These are phyloP conservation scores for Saccharomyces hybrid DNA, from an alignment of 1,139 yeast genomes.

Conservation along the genomic window DNA sequence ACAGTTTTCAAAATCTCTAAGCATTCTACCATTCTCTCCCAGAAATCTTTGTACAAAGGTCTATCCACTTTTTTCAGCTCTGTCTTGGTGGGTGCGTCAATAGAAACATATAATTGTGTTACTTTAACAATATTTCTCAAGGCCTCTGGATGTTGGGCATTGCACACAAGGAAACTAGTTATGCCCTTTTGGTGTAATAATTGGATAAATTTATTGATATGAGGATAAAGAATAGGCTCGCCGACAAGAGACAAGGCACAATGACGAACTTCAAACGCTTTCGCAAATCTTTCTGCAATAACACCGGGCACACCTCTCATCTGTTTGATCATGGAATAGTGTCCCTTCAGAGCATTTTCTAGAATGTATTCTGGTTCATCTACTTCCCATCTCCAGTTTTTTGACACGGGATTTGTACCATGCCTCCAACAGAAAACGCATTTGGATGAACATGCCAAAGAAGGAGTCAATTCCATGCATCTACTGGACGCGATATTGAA, in stretches of 20 bases:
- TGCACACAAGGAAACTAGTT: slow-evolving; percentile 84
- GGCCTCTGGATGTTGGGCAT: slow-evolving; percentile 92
- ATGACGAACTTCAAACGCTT: slow-evolving; percentile 81
- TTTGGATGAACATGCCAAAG: slow-evolving; percentile 86
- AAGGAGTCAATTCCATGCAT: slow-evolving; percentile 95
- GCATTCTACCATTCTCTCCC: slow-evolving; percentile 82
- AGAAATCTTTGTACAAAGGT: slow-evolving; percentile 82
- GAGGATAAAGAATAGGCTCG: slow-evolving; percentile 89
- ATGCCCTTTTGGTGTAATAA: slow-evolving; percentile 73
- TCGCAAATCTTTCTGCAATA: slow-evolving; percentile 80
- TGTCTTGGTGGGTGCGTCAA: slow-evolving; percentile 81
- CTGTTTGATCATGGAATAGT: slow-evolving; percentile 84
- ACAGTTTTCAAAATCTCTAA: slow-evolving; percentile 66
- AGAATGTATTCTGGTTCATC: slow-evolving; percentile 81
- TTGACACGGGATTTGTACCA: slow-evolving; percentile 95
- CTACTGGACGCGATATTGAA: slow-evolving; percentile 85
- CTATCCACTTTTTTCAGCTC: slow-evolving; percentile 80
- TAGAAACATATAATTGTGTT: slow-evolving; percentile 85
- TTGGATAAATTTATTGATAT: slow-evolving; percentile 74
- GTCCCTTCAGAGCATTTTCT: slow-evolving; percentile 82
- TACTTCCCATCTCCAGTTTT: slow-evolving; percentile 94
- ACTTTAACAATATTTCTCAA: slow-evolving; percentile 62
- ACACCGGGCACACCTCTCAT: slow-evolving; percentile 96
- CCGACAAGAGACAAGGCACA: slow-evolving; percentile 92
- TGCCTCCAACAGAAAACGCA: slow-evolving; percentile 98